phyloP scores from a whole-genome alignment of 345 rosid species.

The Microcos paniculata region DNA sequence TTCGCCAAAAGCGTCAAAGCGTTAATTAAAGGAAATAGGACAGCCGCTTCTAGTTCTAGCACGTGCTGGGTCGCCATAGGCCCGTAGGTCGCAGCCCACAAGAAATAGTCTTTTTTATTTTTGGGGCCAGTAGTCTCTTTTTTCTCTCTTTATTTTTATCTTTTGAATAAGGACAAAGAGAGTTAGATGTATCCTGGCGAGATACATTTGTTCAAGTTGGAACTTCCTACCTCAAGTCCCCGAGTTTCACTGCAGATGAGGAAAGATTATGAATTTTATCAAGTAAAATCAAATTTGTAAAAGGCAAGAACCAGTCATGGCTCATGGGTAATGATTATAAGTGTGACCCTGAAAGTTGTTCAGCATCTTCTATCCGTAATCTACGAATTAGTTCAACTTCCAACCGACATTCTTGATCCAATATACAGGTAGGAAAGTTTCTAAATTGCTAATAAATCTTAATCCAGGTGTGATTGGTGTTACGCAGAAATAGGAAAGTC shows the following conservation, averaged over 20 bases:
- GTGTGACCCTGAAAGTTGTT: neutral
- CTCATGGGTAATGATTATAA: neutral
- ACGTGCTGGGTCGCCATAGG: neutral
- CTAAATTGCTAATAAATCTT: neutral
- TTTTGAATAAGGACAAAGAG: too few relatives aligned
- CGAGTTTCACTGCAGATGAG: neutral
- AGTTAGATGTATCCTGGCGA: neutral
- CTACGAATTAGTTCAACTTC: neutral
- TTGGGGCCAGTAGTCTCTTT: too few relatives aligned
- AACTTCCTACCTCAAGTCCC: neutral
- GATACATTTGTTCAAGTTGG: neutral
- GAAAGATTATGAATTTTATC: neutral
- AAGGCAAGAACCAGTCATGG: neutral
- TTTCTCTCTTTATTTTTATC: too few relatives aligned
- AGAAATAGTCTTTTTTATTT: neutral
- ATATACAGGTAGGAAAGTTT: neutral
- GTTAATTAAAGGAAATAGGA: too few relatives aligned
- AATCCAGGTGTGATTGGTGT: neutral
- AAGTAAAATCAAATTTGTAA: neutral
- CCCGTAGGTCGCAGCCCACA: neutral
- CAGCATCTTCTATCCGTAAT: neutral
- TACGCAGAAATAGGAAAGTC: neutral
- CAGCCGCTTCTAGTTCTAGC: neutral
- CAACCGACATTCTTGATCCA: neutral
- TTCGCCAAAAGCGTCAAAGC: too few relatives aligned